Percentiles rank a stretch among this genome's conserved stretches.
Evolutionary conservation across 2,329 filamentous ascomycete genomes (phyloP).

Genomic region (Sporothrix mexicana): DNA sequence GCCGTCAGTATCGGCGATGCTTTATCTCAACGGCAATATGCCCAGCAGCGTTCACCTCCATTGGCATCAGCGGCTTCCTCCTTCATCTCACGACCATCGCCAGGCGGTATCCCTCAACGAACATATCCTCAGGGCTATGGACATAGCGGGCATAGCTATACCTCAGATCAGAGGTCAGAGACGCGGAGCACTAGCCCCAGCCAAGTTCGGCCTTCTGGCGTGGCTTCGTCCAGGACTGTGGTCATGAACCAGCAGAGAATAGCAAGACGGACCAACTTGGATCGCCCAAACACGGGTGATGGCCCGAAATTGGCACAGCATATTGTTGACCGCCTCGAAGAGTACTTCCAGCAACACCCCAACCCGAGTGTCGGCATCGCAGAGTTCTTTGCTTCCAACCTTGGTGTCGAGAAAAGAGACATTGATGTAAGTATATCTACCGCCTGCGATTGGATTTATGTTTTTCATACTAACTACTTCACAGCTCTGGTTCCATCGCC

Average conservation of each 20-base stretch:
- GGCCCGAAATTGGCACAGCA: slow-evolving; percentile 56
- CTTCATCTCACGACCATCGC: slow-evolving; percentile 13
- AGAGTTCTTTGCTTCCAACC: slow-evolving; percentile 60
- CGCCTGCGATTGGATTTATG: neutral
- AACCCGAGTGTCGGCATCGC: slow-evolving; percentile 57
- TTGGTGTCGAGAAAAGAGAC: slow-evolving; percentile 58
- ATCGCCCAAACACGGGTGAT: slow-evolving; percentile 46
- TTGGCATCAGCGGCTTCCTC: neutral
- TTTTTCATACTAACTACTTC: neutral
- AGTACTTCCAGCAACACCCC: slow-evolving; percentile 57
- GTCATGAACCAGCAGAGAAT: slow-evolving; percentile 55
- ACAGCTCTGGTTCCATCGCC: slow-evolving; percentile 58
- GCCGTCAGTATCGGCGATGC: slow-evolving; percentile 32
- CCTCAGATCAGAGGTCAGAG: slow-evolving; percentile 37
- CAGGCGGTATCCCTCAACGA: neutral
- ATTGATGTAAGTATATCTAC: slow-evolving; percentile 46
- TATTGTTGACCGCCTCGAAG: slow-evolving; percentile 57
- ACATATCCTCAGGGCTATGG: neutral
- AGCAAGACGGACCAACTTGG: slow-evolving; percentile 49
- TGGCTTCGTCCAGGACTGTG: slow-evolving; percentile 43
- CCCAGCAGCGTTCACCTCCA: neutral
- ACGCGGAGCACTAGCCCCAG: slow-evolving; percentile 33
- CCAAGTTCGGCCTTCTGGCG: neutral
- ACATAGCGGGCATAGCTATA: slow-evolving; percentile 11
- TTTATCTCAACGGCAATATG: slow-evolving; percentile 4